A percentile compares a stretch with the other conserved stretches of the same genome.
phyloP scores from a whole-genome alignment of 2,329 filamentous ascomycete species.

The Calonectria hongkongensis region DNA sequence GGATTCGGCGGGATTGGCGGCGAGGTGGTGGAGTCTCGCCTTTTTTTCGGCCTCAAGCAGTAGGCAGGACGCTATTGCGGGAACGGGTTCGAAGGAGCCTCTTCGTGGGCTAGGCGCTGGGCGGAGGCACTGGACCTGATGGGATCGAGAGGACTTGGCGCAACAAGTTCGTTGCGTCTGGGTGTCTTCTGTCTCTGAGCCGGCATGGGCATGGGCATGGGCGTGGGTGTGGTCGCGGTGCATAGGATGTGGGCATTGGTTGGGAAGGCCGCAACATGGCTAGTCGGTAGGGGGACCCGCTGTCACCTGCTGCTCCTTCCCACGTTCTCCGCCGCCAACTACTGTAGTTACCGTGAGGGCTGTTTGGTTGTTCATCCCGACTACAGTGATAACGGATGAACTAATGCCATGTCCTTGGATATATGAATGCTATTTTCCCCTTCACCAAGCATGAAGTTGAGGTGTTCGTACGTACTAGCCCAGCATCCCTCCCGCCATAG shows the following conservation, averaged over 20 bases:
- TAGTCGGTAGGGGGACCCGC: constrained; percentile 16
- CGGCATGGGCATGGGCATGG: constrained; percentile 10
- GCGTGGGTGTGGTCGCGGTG: constrained; percentile 16
- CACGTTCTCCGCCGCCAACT: constrained; percentile 21
- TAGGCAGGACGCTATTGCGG: constrained; percentile 14
- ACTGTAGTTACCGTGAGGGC: neutral
- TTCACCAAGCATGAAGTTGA: neutral
- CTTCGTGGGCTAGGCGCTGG: neutral
- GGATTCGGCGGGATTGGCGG: constrained; percentile 38
- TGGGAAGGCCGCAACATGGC: constrained; percentile 26
- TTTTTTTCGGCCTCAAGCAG: constrained; percentile 25
- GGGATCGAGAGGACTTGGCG: constrained; percentile 21
- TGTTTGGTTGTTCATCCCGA: constrained; percentile 28
- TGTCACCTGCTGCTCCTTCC: constrained; percentile 35
- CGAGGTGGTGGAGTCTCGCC: constrained; percentile 37
- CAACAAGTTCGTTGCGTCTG: constrained; percentile 11
- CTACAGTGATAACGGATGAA: constrained; percentile 1
- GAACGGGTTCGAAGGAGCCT: constrained; percentile 10
- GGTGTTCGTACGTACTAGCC: constrained; percentile 1
- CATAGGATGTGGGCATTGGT: constrained; percentile 30
- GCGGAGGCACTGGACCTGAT: constrained; percentile 21
- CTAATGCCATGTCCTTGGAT: neutral
- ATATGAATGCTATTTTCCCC: neutral
- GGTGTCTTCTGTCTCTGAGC: constrained; percentile 25
- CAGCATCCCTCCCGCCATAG: neutral